phyloP scores from a whole-genome alignment of 2,329 filamentous ascomycete genomes.

The Chalaropsis ovoidea region DNA sequence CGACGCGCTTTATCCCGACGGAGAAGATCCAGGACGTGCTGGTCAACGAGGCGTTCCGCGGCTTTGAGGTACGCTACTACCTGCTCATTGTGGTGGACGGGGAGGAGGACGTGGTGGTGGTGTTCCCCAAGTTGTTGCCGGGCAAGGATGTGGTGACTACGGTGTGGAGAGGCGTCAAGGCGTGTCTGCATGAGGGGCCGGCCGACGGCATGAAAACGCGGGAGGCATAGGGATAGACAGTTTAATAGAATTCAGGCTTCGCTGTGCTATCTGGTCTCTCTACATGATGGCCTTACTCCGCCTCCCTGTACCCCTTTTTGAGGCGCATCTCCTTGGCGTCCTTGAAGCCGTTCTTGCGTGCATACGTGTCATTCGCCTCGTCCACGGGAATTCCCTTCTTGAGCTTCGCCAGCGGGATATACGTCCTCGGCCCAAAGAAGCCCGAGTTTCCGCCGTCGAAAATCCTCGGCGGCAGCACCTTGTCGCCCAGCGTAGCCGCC shows the following conservation, averaged over 20 bases:
- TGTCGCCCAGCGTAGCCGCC: slow-evolving; percentile 19
- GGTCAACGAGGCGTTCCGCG: slow-evolving; percentile 87
- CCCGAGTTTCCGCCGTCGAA: slow-evolving; percentile 49
- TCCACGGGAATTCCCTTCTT: slow-evolving; percentile 41
- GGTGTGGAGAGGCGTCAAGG: slow-evolving; percentile 79
- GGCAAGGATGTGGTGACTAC: slow-evolving; percentile 64
- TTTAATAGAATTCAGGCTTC: slow-evolving; percentile 11
- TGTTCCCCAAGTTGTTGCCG: slow-evolving; percentile 77
- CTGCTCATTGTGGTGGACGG: slow-evolving; percentile 81
- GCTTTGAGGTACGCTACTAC: slow-evolving; percentile 85
- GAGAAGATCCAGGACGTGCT: slow-evolving; percentile 86
- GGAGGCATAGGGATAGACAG: slow-evolving; percentile 4
- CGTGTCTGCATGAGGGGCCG: slow-evolving; percentile 58
- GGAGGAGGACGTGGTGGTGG: slow-evolving; percentile 82
- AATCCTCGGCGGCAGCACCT: slow-evolving; percentile 27
- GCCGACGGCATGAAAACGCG: slow-evolving; percentile 21
- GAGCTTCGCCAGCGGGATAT: slow-evolving; percentile 46
- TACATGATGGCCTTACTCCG: slow-evolving; percentile 27
- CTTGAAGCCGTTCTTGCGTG: slow-evolving; percentile 50
- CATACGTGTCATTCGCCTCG: slow-evolving; percentile 51
- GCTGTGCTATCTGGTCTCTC: slow-evolving; percentile 1
- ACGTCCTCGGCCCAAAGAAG: slow-evolving; percentile 35
- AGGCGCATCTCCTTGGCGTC: slow-evolving; percentile 41
- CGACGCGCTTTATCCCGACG: slow-evolving; percentile 66
- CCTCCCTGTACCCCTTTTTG: slow-evolving; percentile 30